These are phyloP conservation scores for Rhodosporidiobolus sp. DNA, from an alignment of 768 basidiomycete species.

Conservation along the genomic window DNA sequence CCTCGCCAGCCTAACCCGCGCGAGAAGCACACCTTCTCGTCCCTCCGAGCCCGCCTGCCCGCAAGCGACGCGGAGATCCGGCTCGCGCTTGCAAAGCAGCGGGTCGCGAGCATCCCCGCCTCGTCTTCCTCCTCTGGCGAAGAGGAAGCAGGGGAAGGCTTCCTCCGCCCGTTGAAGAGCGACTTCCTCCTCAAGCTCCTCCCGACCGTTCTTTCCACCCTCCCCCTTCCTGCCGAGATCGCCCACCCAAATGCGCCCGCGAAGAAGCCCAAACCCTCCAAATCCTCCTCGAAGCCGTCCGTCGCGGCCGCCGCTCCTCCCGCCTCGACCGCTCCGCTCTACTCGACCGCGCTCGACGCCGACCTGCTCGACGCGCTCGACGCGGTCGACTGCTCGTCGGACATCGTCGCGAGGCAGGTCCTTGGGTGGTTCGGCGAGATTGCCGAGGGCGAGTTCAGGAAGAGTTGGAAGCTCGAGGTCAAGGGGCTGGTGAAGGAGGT, in stretches of 20 bases:
- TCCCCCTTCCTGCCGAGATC: slow-evolving; percentile 45
- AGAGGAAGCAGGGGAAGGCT: slow-evolving; percentile 53
- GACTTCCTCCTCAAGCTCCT: slow-evolving; percentile 67
- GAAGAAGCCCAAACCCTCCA: slow-evolving; percentile 16
- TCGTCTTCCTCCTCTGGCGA: no score
- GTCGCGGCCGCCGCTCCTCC: background rate
- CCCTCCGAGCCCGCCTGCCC: slow-evolving; percentile 66
- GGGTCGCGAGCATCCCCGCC: slow-evolving; percentile 61
- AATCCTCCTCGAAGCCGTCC: no score
- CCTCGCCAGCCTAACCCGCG: slow-evolving; percentile 47
- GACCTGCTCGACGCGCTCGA: slow-evolving; percentile 58
- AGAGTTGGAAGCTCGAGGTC: slow-evolving; percentile 67
- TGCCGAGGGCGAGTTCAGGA: slow-evolving; percentile 4
- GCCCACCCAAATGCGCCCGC: background rate
- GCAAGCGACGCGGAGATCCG: slow-evolving; percentile 75
- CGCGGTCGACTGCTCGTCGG: slow-evolving; percentile 59
- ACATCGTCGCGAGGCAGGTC: slow-evolving; percentile 59
- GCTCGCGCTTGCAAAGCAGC: slow-evolving; percentile 62
- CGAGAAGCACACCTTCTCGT: slow-evolving; percentile 58
- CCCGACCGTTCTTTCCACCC: slow-evolving; percentile 67
- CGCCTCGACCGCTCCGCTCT: background rate
- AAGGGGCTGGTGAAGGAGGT: slow-evolving; percentile 65
- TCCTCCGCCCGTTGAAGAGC: slow-evolving; percentile 69
- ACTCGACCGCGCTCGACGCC: background rate
- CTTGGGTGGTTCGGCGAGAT: slow-evolving; percentile 75